Evolutionary conservation across 768 basidiomycete species (phyloP).

Genomic region (Epithele typhae): DNA sequence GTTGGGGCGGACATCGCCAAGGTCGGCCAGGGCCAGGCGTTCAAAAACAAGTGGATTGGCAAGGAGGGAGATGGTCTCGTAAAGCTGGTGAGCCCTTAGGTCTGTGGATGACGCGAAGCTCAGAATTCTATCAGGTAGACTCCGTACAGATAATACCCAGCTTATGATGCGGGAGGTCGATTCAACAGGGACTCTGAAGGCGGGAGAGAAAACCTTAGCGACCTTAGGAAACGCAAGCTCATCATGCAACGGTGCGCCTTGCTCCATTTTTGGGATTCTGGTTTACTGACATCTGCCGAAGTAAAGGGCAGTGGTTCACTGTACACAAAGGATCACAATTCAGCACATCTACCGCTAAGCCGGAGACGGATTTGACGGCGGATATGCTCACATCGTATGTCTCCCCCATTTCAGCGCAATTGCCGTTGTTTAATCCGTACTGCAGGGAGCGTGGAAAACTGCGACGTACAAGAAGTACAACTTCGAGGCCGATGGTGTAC

Average conservation of each 20-base stretch:
- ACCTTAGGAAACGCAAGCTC: constrained; percentile 89
- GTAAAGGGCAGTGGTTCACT: constrained; percentile 95
- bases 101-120: neutral
- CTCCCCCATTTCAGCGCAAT: neutral
- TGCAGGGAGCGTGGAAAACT: constrained; percentile 90
- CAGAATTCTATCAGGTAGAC: constrained; percentile 60
- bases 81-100: constrained; percentile 61
- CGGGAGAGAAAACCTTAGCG: constrained; percentile 83
- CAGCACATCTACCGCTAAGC: constrained; percentile 87
- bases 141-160: constrained; percentile 79
- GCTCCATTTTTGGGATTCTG: neutral
- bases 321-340: constrained; percentile 83
- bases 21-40: constrained; percentile 91
- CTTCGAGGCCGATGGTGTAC: constrained; percentile 93
- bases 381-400: constrained; percentile 92
- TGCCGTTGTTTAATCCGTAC: no score
- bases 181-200: constrained; percentile 62
- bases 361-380: constrained; percentile 92
- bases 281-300: constrained; percentile 28
- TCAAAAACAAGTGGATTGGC: constrained; percentile 95
- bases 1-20: constrained; percentile 89
- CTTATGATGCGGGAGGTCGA: constrained; percentile 70
- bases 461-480: constrained; percentile 97
- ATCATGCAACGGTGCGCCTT: constrained; percentile 66
- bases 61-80: constrained; percentile 89